These are phyloP conservation scores for Anacardium occidentale DNA, from an alignment of 345 rosid species.

Conservation along the genomic window DNA sequence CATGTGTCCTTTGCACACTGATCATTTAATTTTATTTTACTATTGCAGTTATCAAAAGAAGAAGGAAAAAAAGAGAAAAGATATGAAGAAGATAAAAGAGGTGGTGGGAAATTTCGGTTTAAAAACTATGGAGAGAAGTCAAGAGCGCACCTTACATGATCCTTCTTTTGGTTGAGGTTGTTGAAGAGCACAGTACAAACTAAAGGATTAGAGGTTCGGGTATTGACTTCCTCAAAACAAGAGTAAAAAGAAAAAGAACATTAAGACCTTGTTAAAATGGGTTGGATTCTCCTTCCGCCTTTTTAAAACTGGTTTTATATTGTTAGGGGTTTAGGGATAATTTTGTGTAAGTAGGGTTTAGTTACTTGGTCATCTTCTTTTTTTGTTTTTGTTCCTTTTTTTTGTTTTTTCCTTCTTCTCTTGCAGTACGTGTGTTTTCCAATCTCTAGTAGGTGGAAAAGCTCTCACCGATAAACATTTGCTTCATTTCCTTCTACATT, in stretches of 20 bases:
- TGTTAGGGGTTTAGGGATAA: constrained; percentile 14
- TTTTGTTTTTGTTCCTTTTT: too few relatives aligned
- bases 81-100: constrained; percentile 16
- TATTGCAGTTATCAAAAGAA: constrained; percentile 31
- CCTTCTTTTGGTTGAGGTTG: constrained; percentile 20
- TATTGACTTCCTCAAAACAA: constrained; percentile 59
- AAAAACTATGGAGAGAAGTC: constrained; percentile 55
- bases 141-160: constrained; percentile 90
- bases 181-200: background rate
- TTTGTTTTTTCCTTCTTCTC: constrained; percentile 17
- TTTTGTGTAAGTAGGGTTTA: constrained; percentile 15
- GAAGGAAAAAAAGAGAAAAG: constrained; percentile 21
- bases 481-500: constrained; percentile 12
- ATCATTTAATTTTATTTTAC: background rate
- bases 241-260: constrained; percentile 12
- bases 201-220: constrained; percentile 69
- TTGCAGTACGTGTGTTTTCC: constrained; percentile 20
- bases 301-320: background rate
- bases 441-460: constrained; percentile 15
- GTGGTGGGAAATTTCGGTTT: constrained; percentile 27
- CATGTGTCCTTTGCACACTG: background rate
- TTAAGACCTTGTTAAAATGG: background rate
- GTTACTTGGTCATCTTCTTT: background rate
- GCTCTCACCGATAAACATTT: constrained; percentile 17
- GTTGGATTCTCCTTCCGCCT: background rate